Conservation (phyloP, 768 basidiomycete genomes). For the Lactifluus echinatus region DNA sequence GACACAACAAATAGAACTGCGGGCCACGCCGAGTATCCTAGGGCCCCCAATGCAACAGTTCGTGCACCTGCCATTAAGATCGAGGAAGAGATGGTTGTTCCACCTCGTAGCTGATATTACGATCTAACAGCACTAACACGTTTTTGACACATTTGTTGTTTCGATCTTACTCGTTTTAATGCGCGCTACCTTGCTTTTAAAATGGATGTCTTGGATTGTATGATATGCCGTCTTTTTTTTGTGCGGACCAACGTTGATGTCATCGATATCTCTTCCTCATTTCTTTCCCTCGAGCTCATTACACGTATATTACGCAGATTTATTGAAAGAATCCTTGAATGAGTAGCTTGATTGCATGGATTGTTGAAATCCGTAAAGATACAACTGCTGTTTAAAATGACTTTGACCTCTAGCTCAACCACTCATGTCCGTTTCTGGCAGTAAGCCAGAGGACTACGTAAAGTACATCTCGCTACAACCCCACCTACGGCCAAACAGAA, state of each 20-base stretch:
- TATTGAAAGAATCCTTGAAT: conserved; percentile 13
- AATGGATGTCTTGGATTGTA: not conserved
- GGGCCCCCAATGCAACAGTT: conserved; percentile 1
- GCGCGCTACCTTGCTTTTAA: not conserved
- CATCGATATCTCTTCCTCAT: not conserved
- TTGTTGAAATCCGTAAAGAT: conserved; percentile 75
- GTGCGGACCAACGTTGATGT: not conserved
- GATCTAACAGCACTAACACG: not conserved
- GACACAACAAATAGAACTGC: not conserved
- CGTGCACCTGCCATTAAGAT: conserved; percentile 21
- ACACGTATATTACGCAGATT: not conserved
- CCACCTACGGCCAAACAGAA: conserved; percentile 11
- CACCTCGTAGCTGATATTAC: conserved; percentile 11
- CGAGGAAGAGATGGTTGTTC: conserved; percentile 29
- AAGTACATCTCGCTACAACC: conserved; percentile 18
- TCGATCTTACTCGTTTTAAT: not conserved
- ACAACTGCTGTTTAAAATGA: conserved; percentile 22
- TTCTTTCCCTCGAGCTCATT: not conserved
- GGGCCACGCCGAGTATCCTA: not conserved
- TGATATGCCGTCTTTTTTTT: not conserved
- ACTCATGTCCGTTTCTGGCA: conserved; percentile 5
- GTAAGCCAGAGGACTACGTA: not conserved
- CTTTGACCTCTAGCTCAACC: conserved; percentile 7
- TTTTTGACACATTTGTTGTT: not conserved
- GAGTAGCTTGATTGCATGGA: conserved; percentile 30